Evolutionary conservation across 176 grass and related monocot species (phyloP).

Genomic region (Bonia amplexicaulis): DNA sequence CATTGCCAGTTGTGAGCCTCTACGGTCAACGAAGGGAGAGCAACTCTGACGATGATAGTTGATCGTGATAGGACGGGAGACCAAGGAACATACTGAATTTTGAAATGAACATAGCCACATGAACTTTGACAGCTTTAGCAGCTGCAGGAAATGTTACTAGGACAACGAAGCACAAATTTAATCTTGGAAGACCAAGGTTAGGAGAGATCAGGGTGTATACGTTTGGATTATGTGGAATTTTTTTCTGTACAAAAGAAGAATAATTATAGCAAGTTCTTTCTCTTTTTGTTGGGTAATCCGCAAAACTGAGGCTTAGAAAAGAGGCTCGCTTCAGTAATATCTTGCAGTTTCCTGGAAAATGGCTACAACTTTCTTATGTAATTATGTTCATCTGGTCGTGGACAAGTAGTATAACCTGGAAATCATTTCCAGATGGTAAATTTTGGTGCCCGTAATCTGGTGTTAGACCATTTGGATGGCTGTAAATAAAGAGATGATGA

Average conservation of each 20-base stretch:
- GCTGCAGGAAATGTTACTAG: constrained; percentile 15
- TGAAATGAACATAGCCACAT: constrained; percentile 3
- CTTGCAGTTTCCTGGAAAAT: constrained; percentile 13
- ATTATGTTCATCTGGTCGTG: not conserved
- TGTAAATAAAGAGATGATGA: no score
- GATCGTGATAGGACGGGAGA: constrained; percentile 42
- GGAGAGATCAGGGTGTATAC: constrained; percentile 20
- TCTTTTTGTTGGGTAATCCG: constrained; percentile 18
- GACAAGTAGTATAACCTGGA: constrained; percentile 2
- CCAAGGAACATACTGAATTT: constrained; percentile 20
- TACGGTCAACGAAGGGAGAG: constrained; percentile 44
- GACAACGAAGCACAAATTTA: constrained; percentile 12
- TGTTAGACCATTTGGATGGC: no score
- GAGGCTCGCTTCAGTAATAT: not conserved
- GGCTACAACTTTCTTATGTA: constrained; percentile 8
- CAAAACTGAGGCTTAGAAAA: constrained; percentile 35
- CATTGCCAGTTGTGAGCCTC: constrained; percentile 57
- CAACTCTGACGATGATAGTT: constrained; percentile 75
- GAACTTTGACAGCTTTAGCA: constrained; percentile 1
- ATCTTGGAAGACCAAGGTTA: not conserved
- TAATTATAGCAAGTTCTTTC: constrained; percentile 25
- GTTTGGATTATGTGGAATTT: constrained; percentile 11
- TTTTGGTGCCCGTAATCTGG: not conserved
- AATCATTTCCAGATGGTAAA: not conserved
- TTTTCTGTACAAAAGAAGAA: constrained; percentile 50